Base-by-base conservation (phyloP, 1,284 basidiomycete species). In the Naganishia sp. region DNA sequence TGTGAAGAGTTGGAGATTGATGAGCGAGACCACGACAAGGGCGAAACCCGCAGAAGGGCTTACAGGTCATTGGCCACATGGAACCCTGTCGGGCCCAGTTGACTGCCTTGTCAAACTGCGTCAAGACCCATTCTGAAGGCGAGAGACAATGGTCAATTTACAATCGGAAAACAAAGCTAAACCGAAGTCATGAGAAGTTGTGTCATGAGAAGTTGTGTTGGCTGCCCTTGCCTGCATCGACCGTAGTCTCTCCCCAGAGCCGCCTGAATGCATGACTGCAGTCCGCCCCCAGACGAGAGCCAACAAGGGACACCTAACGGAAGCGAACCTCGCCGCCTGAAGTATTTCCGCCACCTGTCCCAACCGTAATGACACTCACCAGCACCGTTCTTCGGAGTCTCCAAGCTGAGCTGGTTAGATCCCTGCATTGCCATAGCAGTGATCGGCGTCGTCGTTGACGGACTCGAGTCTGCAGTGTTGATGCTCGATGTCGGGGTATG, bases 61-160 rank as follows among this genome's bases (percentile, higher is more conserved):
- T 71, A 90, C 90, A 97, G 54, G 94, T 98, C 94, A 99, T 96
- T 50, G 96, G 96, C 96, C 96, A 99, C 88, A 98, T 95, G 39
- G 92, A 96, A 66, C 95, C 89, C 81, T 98, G 94, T 67, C 95
- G 85, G 17, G 90, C 94, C 95, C 95, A 99, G 80, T 99, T 99
- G 74, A 90, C 90, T 50, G 99, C 85, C 83, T 98, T 98, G 83
- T 99, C 95, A 67, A 97, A 82, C 0, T 94, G 95, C 1, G 94
- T 92, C 50, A 99, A 84, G 0, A 97, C 94, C 84, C 98, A 99
- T 81, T 99, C 95, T 92, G 81, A 66, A 11, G 7, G 35, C 25
- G 10, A 17, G 18, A 15, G n/a, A 42, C 13, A 25, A 17, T 25
- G 25, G 1, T n/a, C 53, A 41, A 11, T 9, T 25, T 32, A 23